Conservation (phyloP, 2,329 filamentous ascomycete genomes). For the Phyllosticta ampelicida region DNA sequence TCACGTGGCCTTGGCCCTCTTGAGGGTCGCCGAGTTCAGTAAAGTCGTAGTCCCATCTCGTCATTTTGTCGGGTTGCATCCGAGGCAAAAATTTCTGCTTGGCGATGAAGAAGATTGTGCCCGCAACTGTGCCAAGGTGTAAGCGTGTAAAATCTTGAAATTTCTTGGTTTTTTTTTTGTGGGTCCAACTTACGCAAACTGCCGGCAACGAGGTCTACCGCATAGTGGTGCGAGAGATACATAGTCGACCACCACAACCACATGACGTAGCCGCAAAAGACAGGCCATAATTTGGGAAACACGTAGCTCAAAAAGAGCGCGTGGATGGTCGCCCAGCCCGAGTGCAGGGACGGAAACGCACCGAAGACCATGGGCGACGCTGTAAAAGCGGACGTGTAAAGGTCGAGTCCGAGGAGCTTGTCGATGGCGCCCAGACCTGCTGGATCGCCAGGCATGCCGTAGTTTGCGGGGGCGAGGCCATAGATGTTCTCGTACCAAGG, state of each 20-base stretch:
- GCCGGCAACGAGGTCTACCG: slow-evolving; percentile 81
- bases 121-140: slow-evolving; percentile 40
- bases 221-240: slow-evolving; percentile 96
- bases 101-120: slow-evolving; percentile 70
- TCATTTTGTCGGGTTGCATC: slow-evolving; percentile 71
- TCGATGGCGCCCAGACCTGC: slow-evolving; percentile 85
- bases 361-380: slow-evolving; percentile 88
- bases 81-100: slow-evolving; percentile 72
- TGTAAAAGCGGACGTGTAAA: slow-evolving; percentile 88
- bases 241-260: slow-evolving; percentile 99
- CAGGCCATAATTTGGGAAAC: slow-evolving; percentile 70
- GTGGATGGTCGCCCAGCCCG: slow-evolving; percentile 78
- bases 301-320: slow-evolving; percentile 87
- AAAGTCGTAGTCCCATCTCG: slow-evolving; percentile 93
- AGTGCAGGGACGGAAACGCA: slow-evolving; percentile 87
- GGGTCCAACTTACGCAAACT: slow-evolving; percentile 45
- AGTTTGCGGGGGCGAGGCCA: slow-evolving; percentile 81
- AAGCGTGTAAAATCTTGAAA: slow-evolving; percentile 14
- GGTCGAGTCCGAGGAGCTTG: slow-evolving; percentile 75
- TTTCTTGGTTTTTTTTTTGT: too few relatives aligned
- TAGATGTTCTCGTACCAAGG: slow-evolving; percentile 96
- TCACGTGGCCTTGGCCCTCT: slow-evolving; percentile 42
- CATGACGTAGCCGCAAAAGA: slow-evolving; percentile 74
- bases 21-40: slow-evolving; percentile 66
- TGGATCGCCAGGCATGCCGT: slow-evolving; percentile 80